Base-by-base conservation (phyloP, 2,329 filamentous ascomycete genomes). In the Arthrobotrys pseudoclavata region DNA sequence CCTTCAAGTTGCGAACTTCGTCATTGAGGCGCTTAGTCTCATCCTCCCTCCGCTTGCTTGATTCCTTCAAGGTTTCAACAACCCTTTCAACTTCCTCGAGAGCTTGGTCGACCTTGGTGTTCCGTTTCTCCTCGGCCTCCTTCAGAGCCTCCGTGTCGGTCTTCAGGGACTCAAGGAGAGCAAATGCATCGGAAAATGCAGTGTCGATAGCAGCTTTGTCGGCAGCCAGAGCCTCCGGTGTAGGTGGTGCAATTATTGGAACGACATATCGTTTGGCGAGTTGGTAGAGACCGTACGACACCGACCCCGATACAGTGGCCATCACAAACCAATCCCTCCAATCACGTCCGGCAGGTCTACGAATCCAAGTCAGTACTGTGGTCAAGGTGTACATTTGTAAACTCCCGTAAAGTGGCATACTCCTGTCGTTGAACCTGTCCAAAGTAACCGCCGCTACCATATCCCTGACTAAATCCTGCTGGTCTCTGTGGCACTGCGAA, bases 291-390 rank as follows among this genome's bases (percentile, higher is more conserved):
- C 94, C 95, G 82, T 97, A 98, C 45, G 93, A 88, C 20, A 97
- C 91, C 60, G 94, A 93, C 71, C 94, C 91, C 79, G 96, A 91
- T 12, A 98, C 92, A 0, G 96, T 99, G 6, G 96, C 96, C 93
- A 98, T 97, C 84, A 99, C 98, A 85, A 99, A 99, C 92, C 94
- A 98, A 83, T 99, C 96, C 79, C 96, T 89, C 96, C 96, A 99
- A 85, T 99, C 96, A 82, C 96, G 79, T 66, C 78, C 79, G 29
- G 47, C 15, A 42, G 71, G 64, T 48, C 62, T 69, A 26, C 10
- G 22, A 82, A 82, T 68, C 6, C 37, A 24, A 24, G 37, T 72
- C 52, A 72, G 68, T 31, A 64, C 7, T n/a, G 22, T 68, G 7
- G 5, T 10, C 34, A 18, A n/a, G 6, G 1, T n/a, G 6, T 31